Evolutionary conservation across 192 early-diverging fungal species (phyloP).

Genomic region (Podila verticillata): DNA sequence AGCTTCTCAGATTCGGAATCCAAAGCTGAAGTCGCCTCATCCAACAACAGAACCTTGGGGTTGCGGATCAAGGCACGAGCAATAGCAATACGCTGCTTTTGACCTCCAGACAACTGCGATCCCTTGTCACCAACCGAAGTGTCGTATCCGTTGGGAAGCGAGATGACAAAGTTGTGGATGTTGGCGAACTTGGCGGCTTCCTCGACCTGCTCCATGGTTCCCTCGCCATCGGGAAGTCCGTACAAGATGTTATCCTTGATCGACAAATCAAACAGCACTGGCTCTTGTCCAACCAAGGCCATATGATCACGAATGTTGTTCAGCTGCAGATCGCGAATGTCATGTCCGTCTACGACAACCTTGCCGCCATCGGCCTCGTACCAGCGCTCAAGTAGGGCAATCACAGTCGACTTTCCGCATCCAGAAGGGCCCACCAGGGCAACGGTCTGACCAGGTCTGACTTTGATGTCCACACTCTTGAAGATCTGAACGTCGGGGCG

Average conservation of each 20-base stretch:
- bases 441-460: slow-evolving; percentile 72
- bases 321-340: slow-evolving; percentile 70
- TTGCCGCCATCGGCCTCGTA: slow-evolving; percentile 66
- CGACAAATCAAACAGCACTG: slow-evolving; percentile 66
- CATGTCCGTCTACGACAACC: slow-evolving; percentile 67
- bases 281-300: slow-evolving; percentile 80
- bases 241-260: slow-evolving; percentile 69
- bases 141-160: slow-evolving; percentile 64
- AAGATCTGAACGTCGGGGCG: slow-evolving; percentile 64
- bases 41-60: too few species aligned
- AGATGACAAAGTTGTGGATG: slow-evolving; percentile 61
- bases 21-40: slow-evolving; percentile 85
- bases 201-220: slow-evolving; percentile 54
- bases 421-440: slow-evolving; percentile 87
- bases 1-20: slow-evolving; percentile 83
- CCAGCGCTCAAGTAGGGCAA: too few species aligned
- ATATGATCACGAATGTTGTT: slow-evolving; percentile 69
- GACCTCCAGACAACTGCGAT: slow-evolving; percentile 67
- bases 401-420: slow-evolving; percentile 74
- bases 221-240: slow-evolving; percentile 57
- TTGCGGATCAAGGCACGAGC: too few species aligned
- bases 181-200: slow-evolving; percentile 61
- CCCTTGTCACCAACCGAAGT: slow-evolving; percentile 73
- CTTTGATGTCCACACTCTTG: slow-evolving; percentile 56
- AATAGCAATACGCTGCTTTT: too few species aligned